Base-by-base conservation (phyloP, 116 monocot species). In the Iris pallida region DNA sequence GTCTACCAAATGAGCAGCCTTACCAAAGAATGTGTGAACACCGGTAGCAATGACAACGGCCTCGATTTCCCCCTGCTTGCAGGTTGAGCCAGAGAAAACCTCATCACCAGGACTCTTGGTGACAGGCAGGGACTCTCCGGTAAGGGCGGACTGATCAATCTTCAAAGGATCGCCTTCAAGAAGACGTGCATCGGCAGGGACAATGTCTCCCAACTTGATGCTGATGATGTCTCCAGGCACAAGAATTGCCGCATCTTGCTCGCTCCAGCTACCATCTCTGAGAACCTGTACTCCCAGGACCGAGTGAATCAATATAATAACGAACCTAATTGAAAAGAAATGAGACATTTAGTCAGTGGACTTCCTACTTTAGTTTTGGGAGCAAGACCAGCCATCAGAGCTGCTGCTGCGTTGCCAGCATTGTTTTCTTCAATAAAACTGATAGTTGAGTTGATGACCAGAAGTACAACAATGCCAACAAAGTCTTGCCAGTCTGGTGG, bases 11-110 rank as follows among this genome's bases (percentile, higher is more conserved):
- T 89, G 89, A 40, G 89, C 89, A 13, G 89, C 89, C 73, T 89
- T 89, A 46, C 89, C 89, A 53, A 89, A 89, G 85, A 89, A 89
- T 45, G 89, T 89, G 75, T 89, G 89, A 16, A 89, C 89, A 17
- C 89, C 89, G 5, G 89, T 89, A 55, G 89, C 89, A 53, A 89
- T 82, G 61, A 89, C 89, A 16, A 89, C 75, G 5, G 85, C 89
- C 70, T 89, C 89, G 47, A 89, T 89, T 75, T 89, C 89, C 19
- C 89, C 89, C 68, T 89, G 89, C 47, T 89, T 89, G 49, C 89
- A 89, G 42, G 89, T 89, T 3, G 89, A 89, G 2, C 89, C 89
- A 10, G 89, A 89, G 82, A 80, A 89, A 43, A 89, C 82, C 53
- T 79, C 82, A 45, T 89, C 82, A 7, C 85, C 85, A 11, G 89